phyloP scores from a whole-genome alignment of 2,329 filamentous ascomycete species.

The Calonectria pseudoturangicola region DNA sequence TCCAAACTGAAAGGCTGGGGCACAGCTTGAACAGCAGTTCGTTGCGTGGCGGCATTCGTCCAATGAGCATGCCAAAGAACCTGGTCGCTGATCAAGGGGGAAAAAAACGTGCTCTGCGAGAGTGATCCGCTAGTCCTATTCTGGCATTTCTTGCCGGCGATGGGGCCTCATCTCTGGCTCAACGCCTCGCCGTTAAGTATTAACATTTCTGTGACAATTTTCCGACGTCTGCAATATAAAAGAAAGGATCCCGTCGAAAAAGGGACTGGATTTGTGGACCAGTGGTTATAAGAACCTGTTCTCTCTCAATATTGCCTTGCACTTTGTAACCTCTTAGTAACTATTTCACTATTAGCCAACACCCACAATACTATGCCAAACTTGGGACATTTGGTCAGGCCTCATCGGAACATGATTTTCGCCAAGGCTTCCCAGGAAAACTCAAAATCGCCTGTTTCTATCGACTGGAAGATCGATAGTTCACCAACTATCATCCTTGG shows the following conservation, averaged over 20 bases:
- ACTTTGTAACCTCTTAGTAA: not conserved
- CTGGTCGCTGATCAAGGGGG: not conserved
- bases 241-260: not conserved
- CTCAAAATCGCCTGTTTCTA: not conserved
- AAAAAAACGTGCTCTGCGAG: not conserved
- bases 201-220: conserved; percentile 11
- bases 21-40: conserved; percentile 17
- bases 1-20: conserved; percentile 9
- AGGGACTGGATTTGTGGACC: not conserved
- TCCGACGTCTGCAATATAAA: conserved; percentile 15
- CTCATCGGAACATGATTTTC: conserved; percentile 18
- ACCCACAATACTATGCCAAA: conserved; percentile 32
- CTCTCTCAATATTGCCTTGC: not conserved
- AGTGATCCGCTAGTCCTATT: not conserved
- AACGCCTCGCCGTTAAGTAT: conserved; percentile 6
- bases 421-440: not conserved
- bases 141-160: conserved; percentile 16
- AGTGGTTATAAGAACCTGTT: too few species aligned
- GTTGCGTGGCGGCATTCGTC: not conserved
- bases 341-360: not conserved
- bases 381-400: conserved; percentile 35
- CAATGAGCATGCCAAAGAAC: not conserved
- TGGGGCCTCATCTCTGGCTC: not conserved
- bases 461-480: conserved; percentile 40
- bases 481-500: conserved; percentile 33